Evolutionary conservation across 2,329 filamentous ascomycete genomes (phyloP), one percentile per base, ranked within the genome.

Genomic region (Fusarium staphyleae): DNA sequence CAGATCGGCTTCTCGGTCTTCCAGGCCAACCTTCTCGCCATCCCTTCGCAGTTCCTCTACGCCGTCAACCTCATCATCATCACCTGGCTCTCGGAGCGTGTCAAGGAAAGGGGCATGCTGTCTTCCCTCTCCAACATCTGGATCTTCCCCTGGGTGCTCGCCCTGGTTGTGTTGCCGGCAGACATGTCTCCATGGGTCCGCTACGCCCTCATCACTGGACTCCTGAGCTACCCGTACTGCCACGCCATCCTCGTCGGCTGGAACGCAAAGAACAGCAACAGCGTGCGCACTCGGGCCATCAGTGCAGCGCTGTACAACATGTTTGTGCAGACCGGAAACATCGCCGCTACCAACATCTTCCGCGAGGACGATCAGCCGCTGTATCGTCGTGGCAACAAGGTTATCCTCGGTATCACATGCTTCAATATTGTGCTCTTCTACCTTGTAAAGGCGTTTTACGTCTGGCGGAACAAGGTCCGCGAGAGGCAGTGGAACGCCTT

Each of bases 271-370:
- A 88, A 88, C 64, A 80, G 84, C 1, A 84, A 84, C 22, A 79
- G 80, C 2, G 85, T 88, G 1, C 77, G 84, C 2, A 87, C 85
- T 0, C 74, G 86, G 3, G 84, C 86, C 1, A 82, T 88, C 10
- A 81, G 81, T 0, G 79, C 81, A 0, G 85, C 84, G 0, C 57
- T 86, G 8, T 88, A 87, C 72, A 88, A 87, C 64, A 81, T 81
- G 77, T 73, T 72, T 14, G 76, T 80, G 0, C 78, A 81, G 51
- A 72, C 75, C 0, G 72, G 73, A 18, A 74, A 69, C 39, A 78
- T 81, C 41, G 73, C 77, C 24, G 67, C 72, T 0, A 74, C 74
- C 4, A 79, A 79, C 18, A 72, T 73, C 37, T 73, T 72, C 46
- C 67, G 69, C 37, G 79, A 83, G 70, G 80, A 82, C 34, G 82